A percentile compares a stretch with the other conserved stretches of the same genome.
Conservation (phyloP, 352 stramenopile species). For the Pythium plurisporium region DNA sequence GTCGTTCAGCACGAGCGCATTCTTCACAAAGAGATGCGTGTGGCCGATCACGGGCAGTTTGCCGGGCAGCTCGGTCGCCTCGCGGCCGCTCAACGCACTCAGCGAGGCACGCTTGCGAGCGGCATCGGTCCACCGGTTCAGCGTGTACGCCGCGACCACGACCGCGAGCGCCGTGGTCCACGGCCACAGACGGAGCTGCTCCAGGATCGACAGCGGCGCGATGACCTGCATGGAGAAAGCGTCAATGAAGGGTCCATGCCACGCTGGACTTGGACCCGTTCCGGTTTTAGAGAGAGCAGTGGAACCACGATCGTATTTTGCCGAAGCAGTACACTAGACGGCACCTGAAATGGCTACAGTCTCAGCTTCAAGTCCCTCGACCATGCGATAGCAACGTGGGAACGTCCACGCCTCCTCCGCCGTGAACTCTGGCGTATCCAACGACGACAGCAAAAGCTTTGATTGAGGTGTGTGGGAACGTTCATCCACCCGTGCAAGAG, state of each 20-base stretch:
- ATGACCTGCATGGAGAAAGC: slow-evolving; percentile 9
- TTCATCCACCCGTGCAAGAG: no score
- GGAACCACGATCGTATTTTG: no score
- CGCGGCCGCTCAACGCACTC: slow-evolving; percentile 6
- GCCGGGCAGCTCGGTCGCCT: slow-evolving; percentile 17
- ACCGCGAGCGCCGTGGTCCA: slow-evolving; percentile 17
- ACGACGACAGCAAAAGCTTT: no score
- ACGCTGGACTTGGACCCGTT: background rate
- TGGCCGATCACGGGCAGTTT: slow-evolving; percentile 22
- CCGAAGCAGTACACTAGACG: no score
- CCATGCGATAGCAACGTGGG: no score
- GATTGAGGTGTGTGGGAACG: no score
- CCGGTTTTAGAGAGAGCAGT: no score
- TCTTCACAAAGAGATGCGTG: slow-evolving; percentile 24
- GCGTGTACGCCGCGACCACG: background rate
- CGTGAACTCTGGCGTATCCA: background rate
- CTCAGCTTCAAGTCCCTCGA: no score
- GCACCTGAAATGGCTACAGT: no score
- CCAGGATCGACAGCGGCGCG: slow-evolving; percentile 2
- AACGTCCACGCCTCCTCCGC: background rate
- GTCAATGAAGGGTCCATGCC: background rate
- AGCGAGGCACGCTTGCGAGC: slow-evolving; percentile 2
- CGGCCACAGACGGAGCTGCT: slow-evolving; percentile 17
- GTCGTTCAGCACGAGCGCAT: slow-evolving; percentile 29
- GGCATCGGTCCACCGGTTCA: slow-evolving; percentile 3